A percentile compares a stretch with the other conserved stretches of the same genome.
Conservation (phyloP, 2,329 filamentous ascomycete species). For the Chaetothyriales sp. region DNA sequence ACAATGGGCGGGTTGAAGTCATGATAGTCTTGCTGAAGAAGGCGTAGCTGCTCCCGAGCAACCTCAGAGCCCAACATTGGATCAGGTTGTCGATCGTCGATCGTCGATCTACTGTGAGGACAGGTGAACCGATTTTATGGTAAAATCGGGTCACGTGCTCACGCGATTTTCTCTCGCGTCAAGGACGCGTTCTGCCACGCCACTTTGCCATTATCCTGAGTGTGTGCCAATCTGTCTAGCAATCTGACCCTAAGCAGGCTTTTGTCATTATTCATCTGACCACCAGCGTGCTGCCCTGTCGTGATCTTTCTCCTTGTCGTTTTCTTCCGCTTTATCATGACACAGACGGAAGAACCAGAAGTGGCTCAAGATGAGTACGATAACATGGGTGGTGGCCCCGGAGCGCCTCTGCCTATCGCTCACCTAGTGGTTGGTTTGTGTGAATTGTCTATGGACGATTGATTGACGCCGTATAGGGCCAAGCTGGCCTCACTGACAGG, state of each 20-base stretch:
- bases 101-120: background rate
- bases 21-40: constrained; percentile 12
- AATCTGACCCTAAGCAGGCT: too few species aligned
- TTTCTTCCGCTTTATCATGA: constrained; percentile 11
- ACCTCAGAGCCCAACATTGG: background rate
- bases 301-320: background rate
- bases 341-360: constrained; percentile 11
- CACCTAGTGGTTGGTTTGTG: constrained; percentile 61
- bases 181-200: background rate
- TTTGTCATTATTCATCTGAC: background rate
- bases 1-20: constrained; percentile 12
- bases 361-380: constrained; percentile 37
- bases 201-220: too few species aligned
- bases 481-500: constrained; percentile 78
- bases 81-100: too few species aligned
- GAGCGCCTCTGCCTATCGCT: constrained; percentile 77
- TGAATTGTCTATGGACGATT: background rate
- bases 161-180: background rate
- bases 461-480: constrained; percentile 45
- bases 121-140: background rate
- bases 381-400: constrained; percentile 59
- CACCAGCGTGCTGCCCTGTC: background rate
- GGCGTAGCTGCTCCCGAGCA: background rate
- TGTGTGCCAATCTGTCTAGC: too few species aligned
- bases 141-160: background rate